Conservation (phyloP, 768 basidiomycete species). For the Amylocystis lapponica region DNA sequence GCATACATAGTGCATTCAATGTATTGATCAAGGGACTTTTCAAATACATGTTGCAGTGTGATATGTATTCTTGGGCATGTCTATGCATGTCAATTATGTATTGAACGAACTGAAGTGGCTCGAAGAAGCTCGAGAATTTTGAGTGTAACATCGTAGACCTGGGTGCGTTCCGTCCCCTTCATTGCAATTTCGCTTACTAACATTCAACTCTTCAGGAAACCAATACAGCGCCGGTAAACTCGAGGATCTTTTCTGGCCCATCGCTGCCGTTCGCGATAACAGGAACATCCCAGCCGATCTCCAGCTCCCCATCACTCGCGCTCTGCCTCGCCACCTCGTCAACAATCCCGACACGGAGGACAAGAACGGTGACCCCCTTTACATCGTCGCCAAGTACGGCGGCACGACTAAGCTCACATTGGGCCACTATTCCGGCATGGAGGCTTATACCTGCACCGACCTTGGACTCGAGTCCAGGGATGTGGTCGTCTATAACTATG, state of each 20-base stretch:
- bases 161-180: constrained; percentile 16
- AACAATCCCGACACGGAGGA: constrained; percentile 23
- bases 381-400: constrained; percentile 33
- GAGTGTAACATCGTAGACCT: constrained; percentile 18
- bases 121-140: constrained; percentile 16
- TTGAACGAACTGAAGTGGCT: no score
- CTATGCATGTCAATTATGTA: no score
- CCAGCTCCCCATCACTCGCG: constrained; percentile 26
- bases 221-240: constrained; percentile 20
- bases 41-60: no score
- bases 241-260: constrained; percentile 19
- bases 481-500: constrained; percentile 30
- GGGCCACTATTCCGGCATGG: constrained; percentile 30
- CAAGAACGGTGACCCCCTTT: constrained; percentile 25
- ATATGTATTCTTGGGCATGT: no score
- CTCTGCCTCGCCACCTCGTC: constrained; percentile 17
- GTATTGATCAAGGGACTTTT: no score
- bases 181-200: constrained; percentile 8
- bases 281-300: constrained; percentile 26
- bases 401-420: constrained; percentile 31
- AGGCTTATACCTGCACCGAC: constrained; percentile 25
- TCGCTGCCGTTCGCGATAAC: constrained; percentile 5
- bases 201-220: constrained; percentile 22
- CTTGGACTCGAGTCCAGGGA: constrained; percentile 25
- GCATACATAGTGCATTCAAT: no score